Evolutionary conservation across 2,329 filamentous ascomycete genomes (phyloP).

Genomic region (Fusarium dlaminii): DNA sequence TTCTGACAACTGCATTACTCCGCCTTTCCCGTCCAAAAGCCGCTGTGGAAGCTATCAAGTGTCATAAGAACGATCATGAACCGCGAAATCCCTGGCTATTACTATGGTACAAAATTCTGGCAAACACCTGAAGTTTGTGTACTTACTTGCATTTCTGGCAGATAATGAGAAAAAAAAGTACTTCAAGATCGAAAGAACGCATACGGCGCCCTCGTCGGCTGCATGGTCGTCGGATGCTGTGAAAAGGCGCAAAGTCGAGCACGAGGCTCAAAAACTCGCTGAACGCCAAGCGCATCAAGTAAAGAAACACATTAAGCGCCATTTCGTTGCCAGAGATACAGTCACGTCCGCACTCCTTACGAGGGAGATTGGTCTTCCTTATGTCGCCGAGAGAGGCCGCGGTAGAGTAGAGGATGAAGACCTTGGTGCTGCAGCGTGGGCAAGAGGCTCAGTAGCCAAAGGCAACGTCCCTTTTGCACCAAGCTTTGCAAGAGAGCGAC

Average conservation of each 20-base stretch:
- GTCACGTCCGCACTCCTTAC: constrained; percentile 43
- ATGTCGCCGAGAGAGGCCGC: constrained; percentile 29
- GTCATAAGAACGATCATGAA: constrained; percentile 41
- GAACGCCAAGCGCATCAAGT: constrained; percentile 44
- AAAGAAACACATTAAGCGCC: constrained; percentile 52
- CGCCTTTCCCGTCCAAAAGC: neutral
- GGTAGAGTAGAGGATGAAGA: constrained; percentile 39
- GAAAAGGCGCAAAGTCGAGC: constrained; percentile 62
- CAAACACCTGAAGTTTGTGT: neutral
- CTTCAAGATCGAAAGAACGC: constrained; percentile 71
- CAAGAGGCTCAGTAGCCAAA: constrained; percentile 51
- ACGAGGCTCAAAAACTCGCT: constrained; percentile 46
- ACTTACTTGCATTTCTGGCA: constrained; percentile 36
- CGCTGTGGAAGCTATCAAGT: neutral
- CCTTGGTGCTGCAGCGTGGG: constrained; percentile 50
- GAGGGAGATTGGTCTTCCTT: constrained; percentile 39
- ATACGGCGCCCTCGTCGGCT: constrained; percentile 59
- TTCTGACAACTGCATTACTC: neutral
- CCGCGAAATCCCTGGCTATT: constrained; percentile 61
- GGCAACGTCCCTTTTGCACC: constrained; percentile 52
- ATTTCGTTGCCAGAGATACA: constrained; percentile 47
- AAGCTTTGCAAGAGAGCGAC: constrained; percentile 39
- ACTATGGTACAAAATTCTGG: constrained; percentile 55
- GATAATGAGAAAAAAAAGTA: constrained; percentile 70
- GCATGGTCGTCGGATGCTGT: constrained; percentile 68